phyloP scores from a whole-genome alignment of 257 asterid genomes.

The Oldenlandia corymbosa region DNA sequence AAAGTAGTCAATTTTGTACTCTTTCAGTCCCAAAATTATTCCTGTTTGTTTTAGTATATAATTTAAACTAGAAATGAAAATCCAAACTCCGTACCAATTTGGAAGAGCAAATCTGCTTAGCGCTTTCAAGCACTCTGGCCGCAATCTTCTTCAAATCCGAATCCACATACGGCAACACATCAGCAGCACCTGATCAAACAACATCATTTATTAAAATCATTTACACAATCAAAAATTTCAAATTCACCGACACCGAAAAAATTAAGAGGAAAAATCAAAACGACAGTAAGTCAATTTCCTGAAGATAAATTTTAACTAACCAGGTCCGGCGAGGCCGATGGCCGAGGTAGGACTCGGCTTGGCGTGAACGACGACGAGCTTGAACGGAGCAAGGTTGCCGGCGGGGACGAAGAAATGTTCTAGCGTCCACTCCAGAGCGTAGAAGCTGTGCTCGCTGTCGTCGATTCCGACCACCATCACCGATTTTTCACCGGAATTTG shows the following conservation, averaged over 20 bases:
- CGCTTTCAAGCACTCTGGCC: conserved; percentile 50
- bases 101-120: conserved; percentile 52
- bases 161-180: conserved; percentile 59
- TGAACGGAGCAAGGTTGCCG: too few relatives aligned
- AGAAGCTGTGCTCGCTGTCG: conserved; percentile 60
- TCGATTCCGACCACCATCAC: conserved; percentile 67
- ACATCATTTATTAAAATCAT: too few relatives aligned
- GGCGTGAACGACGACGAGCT: conserved; percentile 56
- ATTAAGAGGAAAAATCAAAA: background rate
- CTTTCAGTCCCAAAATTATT: too few relatives aligned
- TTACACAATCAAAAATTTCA: background rate
- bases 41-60: too few relatives aligned
- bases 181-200: conserved; percentile 57
- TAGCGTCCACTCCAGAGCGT: conserved; percentile 66
- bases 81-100: conserved; percentile 38
- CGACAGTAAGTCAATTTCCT: background rate
- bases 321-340: conserved; percentile 57
- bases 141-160: conserved; percentile 69
- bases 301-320: too few relatives aligned
- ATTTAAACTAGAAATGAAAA: too few relatives aligned
- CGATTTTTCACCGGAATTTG: conserved; percentile 41
- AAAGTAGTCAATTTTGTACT: too few relatives aligned
- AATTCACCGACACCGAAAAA: background rate
- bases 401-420: conserved; percentile 48
- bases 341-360: conserved; percentile 44